These are phyloP conservation scores for Xylaria sp. DNA, from an alignment of 2,329 filamentous ascomycete genomes.

Conservation along the genomic window DNA sequence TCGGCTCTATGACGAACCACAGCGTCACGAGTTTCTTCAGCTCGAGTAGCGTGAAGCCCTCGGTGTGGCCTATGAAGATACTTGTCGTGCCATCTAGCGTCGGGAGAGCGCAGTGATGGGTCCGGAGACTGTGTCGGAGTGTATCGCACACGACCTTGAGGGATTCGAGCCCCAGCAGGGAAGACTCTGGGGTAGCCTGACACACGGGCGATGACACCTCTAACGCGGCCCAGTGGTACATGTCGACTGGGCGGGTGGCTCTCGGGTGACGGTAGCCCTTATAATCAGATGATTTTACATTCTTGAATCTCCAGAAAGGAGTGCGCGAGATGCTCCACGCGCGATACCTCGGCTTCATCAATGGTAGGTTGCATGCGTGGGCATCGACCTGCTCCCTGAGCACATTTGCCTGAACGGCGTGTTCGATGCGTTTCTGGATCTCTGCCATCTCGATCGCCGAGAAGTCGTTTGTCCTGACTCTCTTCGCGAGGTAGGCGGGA, in stretches of 20 bases:
- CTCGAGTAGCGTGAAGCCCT: conserved; percentile 36
- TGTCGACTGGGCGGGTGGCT: background rate
- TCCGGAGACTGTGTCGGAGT: conserved; percentile 33
- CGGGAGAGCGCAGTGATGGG: conserved; percentile 37
- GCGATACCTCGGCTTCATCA: background rate
- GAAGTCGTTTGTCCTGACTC: background rate
- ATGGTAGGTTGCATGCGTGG: background rate
- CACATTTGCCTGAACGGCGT: background rate
- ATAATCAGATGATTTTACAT: background rate
- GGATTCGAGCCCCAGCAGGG: too few species aligned
- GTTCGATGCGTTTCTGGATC: conserved; percentile 7
- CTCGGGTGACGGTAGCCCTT: background rate
- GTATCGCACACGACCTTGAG: conserved; percentile 9
- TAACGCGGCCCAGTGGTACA: conserved; percentile 35
- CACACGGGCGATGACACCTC: conserved; percentile 40
- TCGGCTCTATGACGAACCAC: conserved; percentile 6
- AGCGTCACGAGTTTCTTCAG: conserved; percentile 39
- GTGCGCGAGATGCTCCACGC: conserved; percentile 6
- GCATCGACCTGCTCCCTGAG: background rate
- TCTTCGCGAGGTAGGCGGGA: background rate
- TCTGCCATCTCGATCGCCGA: background rate
- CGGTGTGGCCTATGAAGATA: conserved; percentile 34
- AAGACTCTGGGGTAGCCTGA: background rate
- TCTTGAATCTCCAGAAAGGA: background rate
- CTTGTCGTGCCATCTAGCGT: conserved; percentile 34